These are phyloP conservation scores for Xylariales sp. DNA, from an alignment of 2,329 filamentous ascomycete genomes.

Conservation along the genomic window DNA sequence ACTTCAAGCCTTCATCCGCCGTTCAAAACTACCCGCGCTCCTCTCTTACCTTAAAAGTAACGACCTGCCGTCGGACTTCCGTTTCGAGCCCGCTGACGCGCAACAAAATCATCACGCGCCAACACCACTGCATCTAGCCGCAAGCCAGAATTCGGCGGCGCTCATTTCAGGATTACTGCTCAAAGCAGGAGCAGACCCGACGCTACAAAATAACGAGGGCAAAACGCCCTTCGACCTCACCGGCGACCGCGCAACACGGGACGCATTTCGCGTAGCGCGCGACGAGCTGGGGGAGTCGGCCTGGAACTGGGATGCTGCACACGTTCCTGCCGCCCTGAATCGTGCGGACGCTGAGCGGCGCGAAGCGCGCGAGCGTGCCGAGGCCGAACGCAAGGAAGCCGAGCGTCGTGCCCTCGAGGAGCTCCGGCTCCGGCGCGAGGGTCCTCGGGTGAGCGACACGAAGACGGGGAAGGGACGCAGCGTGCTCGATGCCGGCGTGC, in stretches of 20 bases:
- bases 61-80: conserved; percentile 75
- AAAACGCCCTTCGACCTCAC: conserved; percentile 88
- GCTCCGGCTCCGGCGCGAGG: conserved; percentile 76
- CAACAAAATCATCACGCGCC: conserved; percentile 82
- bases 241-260: conserved; percentile 85
- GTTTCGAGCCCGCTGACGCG: conserved; percentile 75
- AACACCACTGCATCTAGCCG: conserved; percentile 86
- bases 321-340: conserved; percentile 77
- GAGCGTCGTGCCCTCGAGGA: conserved; percentile 79
- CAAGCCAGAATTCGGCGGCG: conserved; percentile 80
- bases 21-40: conserved; percentile 88
- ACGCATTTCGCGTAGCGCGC: conserved; percentile 91
- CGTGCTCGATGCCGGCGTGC: conserved; percentile 66
- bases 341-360: conserved; percentile 77
- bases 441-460: conserved; percentile 62
- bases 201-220: conserved; percentile 76
- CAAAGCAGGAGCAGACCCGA: conserved; percentile 81
- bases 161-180: conserved; percentile 81
- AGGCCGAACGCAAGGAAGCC: conserved; percentile 74
- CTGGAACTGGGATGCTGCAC: conserved; percentile 83
- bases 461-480: conserved; percentile 58
- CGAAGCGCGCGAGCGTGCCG: conserved; percentile 75
- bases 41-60: conserved; percentile 87
- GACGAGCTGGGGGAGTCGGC: conserved; percentile 79
- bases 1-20: conserved; percentile 85